Base-by-base conservation (phyloP, 2,329 filamentous ascomycete species). In the Talaromyces funiculosus region DNA sequence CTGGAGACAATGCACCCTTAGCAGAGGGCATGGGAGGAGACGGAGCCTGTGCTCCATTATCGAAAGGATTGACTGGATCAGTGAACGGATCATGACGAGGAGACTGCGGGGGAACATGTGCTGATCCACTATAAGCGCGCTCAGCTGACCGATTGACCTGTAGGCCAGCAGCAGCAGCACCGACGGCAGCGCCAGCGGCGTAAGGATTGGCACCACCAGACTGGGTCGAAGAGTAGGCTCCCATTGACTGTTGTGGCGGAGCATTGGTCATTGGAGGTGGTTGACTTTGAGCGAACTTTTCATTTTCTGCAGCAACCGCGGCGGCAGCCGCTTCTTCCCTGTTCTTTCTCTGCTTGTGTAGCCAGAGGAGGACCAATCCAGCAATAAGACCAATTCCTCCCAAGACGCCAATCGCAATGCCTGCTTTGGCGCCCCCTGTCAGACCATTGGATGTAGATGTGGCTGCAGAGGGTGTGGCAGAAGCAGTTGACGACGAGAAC, bases 321-420 rank as follows among this genome's bases (percentile, higher is more conserved):
- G 61, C 61, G 6, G 56, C 61, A 20, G 53, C 61, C 7, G 56
- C 61, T 56, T 56, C 56, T 53, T 57, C n/a, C 18, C 43, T 57
- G 42, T 55, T 54, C 49, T 60, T 60, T 45, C 40, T 62, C 58
- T 88, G 90, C 80, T 88, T 90, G 70, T 83, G 87, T 71, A 92
- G 83, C 62, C 90, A 73, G 73, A 95, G 86, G 70, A 90, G 88
- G 20, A 89, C 80, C 22, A 89, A 72, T n/a, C 86, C 78, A 31
- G 86, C 84, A 26, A 94, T 72, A 2, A 87, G 74, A 33, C 87
- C 83, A 26, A 96, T 67, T 53, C 84, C 84, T 6, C 88, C 80
- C 33, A 97, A 76, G 53, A 95, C 85, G 69, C 92, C 92, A 71
- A 97, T 86, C 5, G 88, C 90, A 63, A 97, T 84, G 62, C 94